Percentiles rank a stretch among this genome's conserved stretches.
phyloP scores from a whole-genome alignment of 1,284 basidiomycete genomes.

The Ustilago nuda region DNA sequence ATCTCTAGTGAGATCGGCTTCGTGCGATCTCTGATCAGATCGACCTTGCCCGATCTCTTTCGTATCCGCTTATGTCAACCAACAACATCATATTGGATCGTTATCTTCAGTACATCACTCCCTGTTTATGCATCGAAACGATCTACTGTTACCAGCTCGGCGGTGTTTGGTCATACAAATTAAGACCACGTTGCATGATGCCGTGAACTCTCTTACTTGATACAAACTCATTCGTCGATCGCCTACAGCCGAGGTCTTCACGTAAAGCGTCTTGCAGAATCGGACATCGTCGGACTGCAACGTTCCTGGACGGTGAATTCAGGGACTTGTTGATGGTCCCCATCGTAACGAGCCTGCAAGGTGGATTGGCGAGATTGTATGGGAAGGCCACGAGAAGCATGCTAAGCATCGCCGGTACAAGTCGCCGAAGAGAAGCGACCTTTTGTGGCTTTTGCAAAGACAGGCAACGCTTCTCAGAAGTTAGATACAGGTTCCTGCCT shows the following conservation, averaged over 20 bases:
- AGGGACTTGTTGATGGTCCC: not conserved
- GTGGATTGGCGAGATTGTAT: not conserved
- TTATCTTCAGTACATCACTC: too few species aligned
- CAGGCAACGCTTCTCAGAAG: not conserved
- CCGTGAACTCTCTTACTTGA: not conserved
- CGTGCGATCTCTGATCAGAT: too few species aligned
- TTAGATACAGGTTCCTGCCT: not conserved
- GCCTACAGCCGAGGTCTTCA: not conserved
- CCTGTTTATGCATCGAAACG: not conserved
- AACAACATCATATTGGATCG: too few species aligned
- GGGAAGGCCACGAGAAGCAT: not conserved
- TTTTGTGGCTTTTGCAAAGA: not conserved
- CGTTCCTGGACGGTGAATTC: not conserved
- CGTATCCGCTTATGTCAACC: too few species aligned
- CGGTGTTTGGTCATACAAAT: not conserved
- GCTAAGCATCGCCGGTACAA: not conserved
- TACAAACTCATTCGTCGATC: not conserved
- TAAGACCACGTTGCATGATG: not conserved
- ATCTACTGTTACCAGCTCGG: not conserved
- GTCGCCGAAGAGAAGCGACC: not conserved
- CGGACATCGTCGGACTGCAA: slow-evolving; percentile 6
- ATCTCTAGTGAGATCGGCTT: too few species aligned
- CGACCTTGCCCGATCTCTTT: too few species aligned
- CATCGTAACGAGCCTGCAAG: not conserved
- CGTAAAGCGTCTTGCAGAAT: not conserved